A percentile compares a stretch with the other conserved stretches of the same genome.
Evolutionary conservation across 2,329 filamentous ascomycete genomes (phyloP).

Genomic region (Leptographium lundbergii): DNA sequence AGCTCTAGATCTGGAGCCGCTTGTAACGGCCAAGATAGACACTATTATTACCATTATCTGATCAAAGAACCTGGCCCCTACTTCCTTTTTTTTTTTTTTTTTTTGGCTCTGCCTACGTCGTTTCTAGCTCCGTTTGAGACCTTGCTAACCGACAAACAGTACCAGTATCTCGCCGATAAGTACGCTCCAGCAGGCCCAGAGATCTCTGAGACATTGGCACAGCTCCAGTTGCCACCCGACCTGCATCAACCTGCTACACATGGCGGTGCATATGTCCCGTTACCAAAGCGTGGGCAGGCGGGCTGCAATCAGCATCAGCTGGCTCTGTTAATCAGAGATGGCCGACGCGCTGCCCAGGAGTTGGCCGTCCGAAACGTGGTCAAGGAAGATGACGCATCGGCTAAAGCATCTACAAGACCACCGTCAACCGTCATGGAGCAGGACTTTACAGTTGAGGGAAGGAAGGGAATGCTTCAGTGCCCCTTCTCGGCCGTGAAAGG

Average conservation of each 20-base stretch:
- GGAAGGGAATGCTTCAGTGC: conserved; percentile 66
- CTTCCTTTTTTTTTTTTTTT: conserved; percentile 8
- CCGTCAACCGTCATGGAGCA: conserved; percentile 62
- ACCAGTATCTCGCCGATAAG: conserved; percentile 53
- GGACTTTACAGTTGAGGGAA: conserved; percentile 81
- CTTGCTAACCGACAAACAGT: conserved; percentile 27
- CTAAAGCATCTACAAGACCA: conserved; percentile 38
- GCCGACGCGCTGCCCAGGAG: conserved; percentile 43
- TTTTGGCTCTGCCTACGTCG: conserved; percentile 10
- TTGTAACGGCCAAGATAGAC: conserved; percentile 49
- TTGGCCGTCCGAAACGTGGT: conserved; percentile 34
- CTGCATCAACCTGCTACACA: conserved; percentile 32
- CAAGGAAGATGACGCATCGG: conserved; percentile 33
- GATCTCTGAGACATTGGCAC: conserved; percentile 53
- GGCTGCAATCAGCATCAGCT: conserved; percentile 42
- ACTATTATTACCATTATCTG: conserved; percentile 30
- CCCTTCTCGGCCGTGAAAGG: conserved; percentile 52
- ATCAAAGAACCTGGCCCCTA: conserved; percentile 15
- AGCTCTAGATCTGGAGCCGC: conserved; percentile 76
- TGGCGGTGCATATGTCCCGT: conserved; percentile 35
- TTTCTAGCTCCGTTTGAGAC: background rate
- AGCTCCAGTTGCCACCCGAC: conserved; percentile 51
- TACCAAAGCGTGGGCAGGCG: conserved; percentile 34
- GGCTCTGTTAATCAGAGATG: conserved; percentile 51
- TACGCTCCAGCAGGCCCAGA: conserved; percentile 53